Conservation (phyloP, 1,139 yeast genomes). For the Geotrichum australiense region DNA sequence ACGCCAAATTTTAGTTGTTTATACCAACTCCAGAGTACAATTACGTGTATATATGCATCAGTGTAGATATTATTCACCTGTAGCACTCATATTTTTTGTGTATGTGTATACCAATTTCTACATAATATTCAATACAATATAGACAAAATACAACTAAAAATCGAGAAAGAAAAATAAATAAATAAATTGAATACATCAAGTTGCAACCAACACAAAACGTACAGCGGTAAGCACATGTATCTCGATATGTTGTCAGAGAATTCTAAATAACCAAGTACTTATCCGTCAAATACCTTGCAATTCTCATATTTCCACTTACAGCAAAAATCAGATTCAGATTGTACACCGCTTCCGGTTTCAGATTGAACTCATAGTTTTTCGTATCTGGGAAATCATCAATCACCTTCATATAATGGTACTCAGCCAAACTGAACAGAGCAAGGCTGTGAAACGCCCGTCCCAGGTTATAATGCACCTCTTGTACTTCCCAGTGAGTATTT, state of each 20-base stretch:
- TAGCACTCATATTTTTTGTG: no score
- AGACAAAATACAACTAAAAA: no score
- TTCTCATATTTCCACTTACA: constrained; percentile 59
- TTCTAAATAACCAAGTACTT: constrained; percentile 43
- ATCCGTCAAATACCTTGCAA: constrained; percentile 59
- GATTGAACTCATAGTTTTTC: constrained; percentile 42
- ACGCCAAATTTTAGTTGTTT: no score
- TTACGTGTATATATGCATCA: no score
- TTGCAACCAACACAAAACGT: no score
- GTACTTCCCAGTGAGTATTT: constrained; percentile 46
- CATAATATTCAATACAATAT: no score
- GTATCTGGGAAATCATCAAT: constrained; percentile 35
- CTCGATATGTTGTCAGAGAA: not conserved
- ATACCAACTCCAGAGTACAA: no score
- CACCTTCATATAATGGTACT: constrained; percentile 63
- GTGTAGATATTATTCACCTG: no score
- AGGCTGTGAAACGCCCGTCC: constrained; percentile 82
- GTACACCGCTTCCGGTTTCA: constrained; percentile 77
- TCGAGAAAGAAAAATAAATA: no score
- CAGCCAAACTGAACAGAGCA: constrained; percentile 68
- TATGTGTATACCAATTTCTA: no score
- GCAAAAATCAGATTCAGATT: constrained; percentile 71
- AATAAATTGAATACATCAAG: no score
- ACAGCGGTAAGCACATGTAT: no score
- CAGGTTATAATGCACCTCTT: constrained; percentile 76